Evolutionary conservation across 106 monocot species (phyloP), one percentile per base, ranked within the genome.

Genomic region (Dioscorea dumetorum): DNA sequence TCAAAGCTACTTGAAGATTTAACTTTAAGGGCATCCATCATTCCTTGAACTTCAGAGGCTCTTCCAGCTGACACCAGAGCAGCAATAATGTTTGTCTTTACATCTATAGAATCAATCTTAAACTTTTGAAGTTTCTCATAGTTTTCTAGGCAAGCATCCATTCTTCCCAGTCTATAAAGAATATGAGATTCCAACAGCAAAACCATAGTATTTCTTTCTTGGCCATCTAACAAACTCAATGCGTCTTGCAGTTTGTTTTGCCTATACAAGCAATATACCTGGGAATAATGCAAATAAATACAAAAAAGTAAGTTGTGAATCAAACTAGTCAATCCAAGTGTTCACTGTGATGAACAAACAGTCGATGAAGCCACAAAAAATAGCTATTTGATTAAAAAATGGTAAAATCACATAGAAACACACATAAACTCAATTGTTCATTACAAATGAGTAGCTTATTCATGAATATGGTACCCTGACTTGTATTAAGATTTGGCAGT

Each of bases 211-310:
- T 72, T 86, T 74, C 67, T 89, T 76, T 92, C 97, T 73, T 70
- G 81, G 58, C 74, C 72, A 28, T 81, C 70, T 73, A 97, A 61
- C 12, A 23, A 50, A 19, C 89, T 74, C 48, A 92, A 59, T 17
- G 97, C 97, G 65, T 92, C 97, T 49, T 79, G 71, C 33, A 97
- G 72, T 67, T 89, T 92, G 80, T 97, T 97, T 76, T 89, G 86
- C 74, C 92, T 87, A 63, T 97, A 97, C 28, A 86, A 73, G 80
- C 97, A 97, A 74, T 97, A 97, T 66, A 89, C 92, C 97, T 97
- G 33, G 67, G 68, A 41, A 41, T 41, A 41, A 41, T 41, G 41
- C 41, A 6, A 41, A 41, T 41, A 41, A 41, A 41, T 6, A 41
- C 28, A 28, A 28, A 28, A 28, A 28, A 28, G 28, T 41, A 41